Evolutionary conservation across 2,329 filamentous ascomycete species (phyloP).

Genomic region (Sporothrix sp.): DNA sequence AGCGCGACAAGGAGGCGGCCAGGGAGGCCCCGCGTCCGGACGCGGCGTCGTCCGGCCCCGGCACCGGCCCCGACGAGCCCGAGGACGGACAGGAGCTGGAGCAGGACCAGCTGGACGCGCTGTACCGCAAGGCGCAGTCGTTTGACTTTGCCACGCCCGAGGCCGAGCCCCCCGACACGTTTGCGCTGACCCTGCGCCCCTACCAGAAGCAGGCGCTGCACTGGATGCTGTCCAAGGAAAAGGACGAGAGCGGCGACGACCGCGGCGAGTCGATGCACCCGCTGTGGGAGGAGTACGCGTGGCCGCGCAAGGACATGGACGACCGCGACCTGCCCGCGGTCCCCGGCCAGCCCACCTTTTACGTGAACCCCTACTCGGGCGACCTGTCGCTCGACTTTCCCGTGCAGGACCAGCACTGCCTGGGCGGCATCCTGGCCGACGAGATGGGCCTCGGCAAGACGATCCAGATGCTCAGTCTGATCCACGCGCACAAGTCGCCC

Average conservation of each 20-base stretch:
- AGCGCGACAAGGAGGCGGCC: constrained; percentile 49
- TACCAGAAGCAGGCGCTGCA: constrained; percentile 93
- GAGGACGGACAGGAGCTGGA: constrained; percentile 89
- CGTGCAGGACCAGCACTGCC: constrained; percentile 84
- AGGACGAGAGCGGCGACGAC: constrained; percentile 53
- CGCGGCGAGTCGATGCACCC: constrained; percentile 76
- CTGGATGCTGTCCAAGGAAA: constrained; percentile 96
- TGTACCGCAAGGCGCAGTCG: constrained; percentile 93
- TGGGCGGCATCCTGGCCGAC: constrained; percentile 87
- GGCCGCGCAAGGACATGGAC: constrained; percentile 81
- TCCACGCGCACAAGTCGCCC: constrained; percentile 71
- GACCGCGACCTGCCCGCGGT: constrained; percentile 62
- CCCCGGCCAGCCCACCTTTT: constrained; percentile 63
- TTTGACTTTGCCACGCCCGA: constrained; percentile 92
- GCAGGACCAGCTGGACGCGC: constrained; percentile 84
- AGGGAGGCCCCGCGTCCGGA: constrained; percentile 20
- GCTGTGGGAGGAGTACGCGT: constrained; percentile 90
- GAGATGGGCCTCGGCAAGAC: constrained; percentile 98
- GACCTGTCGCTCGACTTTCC: constrained; percentile 89
- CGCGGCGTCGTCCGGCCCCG: not conserved
- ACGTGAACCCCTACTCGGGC: constrained; percentile 94
- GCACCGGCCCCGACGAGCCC: constrained; percentile 43
- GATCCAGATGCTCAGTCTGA: constrained; percentile 91
- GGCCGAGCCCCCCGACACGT: constrained; percentile 71
- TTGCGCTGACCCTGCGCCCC: constrained; percentile 72